phyloP scores from a whole-genome alignment of 768 basidiomycete genomes.

The Calocybe gangraenosa region DNA sequence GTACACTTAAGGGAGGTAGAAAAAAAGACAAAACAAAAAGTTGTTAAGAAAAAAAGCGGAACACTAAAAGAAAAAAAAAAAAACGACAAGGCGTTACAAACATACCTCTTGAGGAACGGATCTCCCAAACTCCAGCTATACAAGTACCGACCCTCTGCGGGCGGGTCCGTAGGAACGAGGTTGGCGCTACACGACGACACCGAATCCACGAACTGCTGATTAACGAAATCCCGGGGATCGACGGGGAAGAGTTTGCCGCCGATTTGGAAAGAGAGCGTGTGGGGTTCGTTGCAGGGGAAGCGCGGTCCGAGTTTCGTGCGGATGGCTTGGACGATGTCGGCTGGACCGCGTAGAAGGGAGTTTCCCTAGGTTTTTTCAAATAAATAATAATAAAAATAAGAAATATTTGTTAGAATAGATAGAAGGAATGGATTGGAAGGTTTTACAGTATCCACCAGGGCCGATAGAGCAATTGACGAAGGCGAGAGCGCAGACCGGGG shows the following conservation, averaged over 20 bases:
- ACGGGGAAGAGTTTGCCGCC: slow-evolving; percentile 67
- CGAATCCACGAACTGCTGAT: slow-evolving; percentile 33
- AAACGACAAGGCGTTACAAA: no score
- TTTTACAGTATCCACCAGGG: slow-evolving; percentile 68
- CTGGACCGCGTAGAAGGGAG: slow-evolving; percentile 71
- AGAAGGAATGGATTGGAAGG: no score
- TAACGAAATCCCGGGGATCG: slow-evolving; percentile 69
- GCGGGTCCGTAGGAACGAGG: slow-evolving; percentile 61
- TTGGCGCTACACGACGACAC: slow-evolving; percentile 47
- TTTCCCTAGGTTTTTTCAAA: slow-evolving; percentile 69
- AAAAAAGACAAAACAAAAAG: no score
- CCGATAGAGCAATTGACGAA: slow-evolving; percentile 50
- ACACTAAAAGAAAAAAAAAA: no score
- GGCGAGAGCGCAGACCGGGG: slow-evolving; percentile 49
- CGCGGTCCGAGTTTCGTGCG: slow-evolving; percentile 30
- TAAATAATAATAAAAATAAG: not conserved
- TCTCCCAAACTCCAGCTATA: slow-evolving; percentile 78
- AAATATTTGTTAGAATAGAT: no score
- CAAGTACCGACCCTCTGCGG: slow-evolving; percentile 50
- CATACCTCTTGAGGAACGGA: slow-evolving; percentile 73
- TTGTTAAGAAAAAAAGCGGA: no score
- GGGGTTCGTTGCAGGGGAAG: slow-evolving; percentile 58
- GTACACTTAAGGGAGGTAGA: slow-evolving; percentile 37
- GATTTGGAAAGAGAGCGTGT: slow-evolving; percentile 64
- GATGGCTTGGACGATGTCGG: slow-evolving; percentile 58